Conservation (phyloP, 1,284 basidiomycete species). For the Fomitopsis palustris region DNA sequence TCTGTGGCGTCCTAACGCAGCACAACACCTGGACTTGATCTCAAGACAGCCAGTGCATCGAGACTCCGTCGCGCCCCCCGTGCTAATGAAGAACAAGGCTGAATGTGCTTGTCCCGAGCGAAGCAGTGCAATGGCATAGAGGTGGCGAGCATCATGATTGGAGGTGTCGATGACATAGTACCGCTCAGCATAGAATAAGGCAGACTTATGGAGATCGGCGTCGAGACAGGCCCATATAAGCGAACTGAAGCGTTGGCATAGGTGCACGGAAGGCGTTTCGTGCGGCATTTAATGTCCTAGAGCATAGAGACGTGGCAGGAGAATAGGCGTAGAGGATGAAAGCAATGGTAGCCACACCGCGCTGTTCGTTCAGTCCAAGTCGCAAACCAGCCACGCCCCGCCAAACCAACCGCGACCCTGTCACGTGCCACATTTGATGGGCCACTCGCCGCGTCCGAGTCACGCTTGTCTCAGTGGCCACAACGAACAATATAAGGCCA, state of each 20-base stretch:
- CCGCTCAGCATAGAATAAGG: conserved; percentile 80
- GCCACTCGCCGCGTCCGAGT: not conserved
- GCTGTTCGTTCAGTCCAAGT: not conserved
- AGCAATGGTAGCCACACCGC: conserved; percentile 2
- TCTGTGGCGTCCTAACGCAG: conserved; percentile 64
- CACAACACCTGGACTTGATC: conserved; percentile 77
- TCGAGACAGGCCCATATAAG: conserved; percentile 79
- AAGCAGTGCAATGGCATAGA: conserved; percentile 78
- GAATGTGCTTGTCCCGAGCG: conserved; percentile 74
- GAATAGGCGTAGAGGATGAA: not conserved
- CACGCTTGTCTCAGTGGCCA: not conserved
- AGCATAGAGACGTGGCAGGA: conserved; percentile 19
- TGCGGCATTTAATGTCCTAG: conserved; percentile 40
- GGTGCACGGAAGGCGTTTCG: conserved; percentile 44
- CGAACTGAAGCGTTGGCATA: conserved; percentile 62
- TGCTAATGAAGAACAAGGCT: conserved; percentile 68
- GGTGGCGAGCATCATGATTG: conserved; percentile 81
- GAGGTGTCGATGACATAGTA: conserved; percentile 64
- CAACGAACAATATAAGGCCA: not conserved
- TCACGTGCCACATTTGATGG: conserved; percentile 6
- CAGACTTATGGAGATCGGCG: conserved; percentile 68
- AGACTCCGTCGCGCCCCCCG: conserved; percentile 40
- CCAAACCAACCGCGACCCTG: conserved; percentile 12
- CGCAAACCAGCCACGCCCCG: conserved; percentile 4
- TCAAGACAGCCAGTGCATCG: conserved; percentile 76